Evolutionary conservation across 352 stramenopile species (phyloP).

Genomic region (Globisporangium nagaii): DNA sequence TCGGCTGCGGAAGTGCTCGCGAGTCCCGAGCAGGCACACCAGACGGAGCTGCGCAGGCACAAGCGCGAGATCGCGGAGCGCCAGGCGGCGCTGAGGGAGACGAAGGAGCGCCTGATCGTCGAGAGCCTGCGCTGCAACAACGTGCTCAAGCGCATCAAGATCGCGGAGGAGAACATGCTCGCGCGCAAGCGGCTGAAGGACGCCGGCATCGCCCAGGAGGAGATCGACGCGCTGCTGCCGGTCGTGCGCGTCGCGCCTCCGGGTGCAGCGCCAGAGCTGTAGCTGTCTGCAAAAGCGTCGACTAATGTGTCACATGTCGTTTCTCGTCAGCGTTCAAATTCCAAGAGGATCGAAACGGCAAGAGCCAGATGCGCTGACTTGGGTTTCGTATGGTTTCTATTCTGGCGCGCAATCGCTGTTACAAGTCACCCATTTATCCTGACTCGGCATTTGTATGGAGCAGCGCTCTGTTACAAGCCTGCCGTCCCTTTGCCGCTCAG

Average conservation of each 20-base stretch:
- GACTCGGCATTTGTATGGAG: no score
- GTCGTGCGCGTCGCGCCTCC: constrained; percentile 4
- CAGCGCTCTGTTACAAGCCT: neutral
- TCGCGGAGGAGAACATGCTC: constrained; percentile 16
- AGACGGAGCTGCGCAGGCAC: neutral
- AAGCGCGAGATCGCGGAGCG: neutral
- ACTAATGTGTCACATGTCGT: no score
- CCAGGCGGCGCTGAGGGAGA: neutral
- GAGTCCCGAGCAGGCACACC: neutral
- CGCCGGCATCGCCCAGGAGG: constrained; percentile 14
- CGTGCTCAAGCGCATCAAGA: constrained; percentile 10
- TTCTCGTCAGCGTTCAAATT: no score
- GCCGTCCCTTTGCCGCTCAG: neutral
- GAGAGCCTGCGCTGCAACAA: neutral
- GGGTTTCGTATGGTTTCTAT: no score
- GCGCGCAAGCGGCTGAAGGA: constrained; percentile 38
- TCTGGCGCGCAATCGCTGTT: no score
- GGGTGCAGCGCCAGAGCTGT: no score
- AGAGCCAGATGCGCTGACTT: no score
- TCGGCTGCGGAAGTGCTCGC: neutral
- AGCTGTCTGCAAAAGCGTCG: no score
- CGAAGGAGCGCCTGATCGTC: neutral
- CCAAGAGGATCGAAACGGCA: no score
- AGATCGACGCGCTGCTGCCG: constrained; percentile 13
- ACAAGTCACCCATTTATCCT: neutral